phyloP scores from a whole-genome alignment of 2,329 filamentous ascomycete species.

The Ascochyta fabae region DNA sequence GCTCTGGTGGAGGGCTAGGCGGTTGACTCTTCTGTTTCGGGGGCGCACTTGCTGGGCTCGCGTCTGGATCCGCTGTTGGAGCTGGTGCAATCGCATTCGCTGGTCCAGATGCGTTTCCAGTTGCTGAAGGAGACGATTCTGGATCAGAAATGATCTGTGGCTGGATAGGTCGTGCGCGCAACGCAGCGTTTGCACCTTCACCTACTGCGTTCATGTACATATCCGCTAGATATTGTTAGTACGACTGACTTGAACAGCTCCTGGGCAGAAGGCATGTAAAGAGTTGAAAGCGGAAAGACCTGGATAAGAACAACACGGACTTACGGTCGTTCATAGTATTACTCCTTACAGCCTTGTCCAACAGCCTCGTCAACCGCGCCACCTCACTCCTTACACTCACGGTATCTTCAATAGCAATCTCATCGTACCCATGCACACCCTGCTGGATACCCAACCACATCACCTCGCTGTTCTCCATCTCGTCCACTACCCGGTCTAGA shows the following conservation, averaged over 20 bases:
- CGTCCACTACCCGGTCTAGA: constrained; percentile 49
- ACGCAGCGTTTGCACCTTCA: constrained; percentile 17
- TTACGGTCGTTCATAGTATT: constrained; percentile 33
- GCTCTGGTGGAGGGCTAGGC: constrained; percentile 2
- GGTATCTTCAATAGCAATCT: constrained; percentile 53
- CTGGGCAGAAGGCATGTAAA: too few relatives aligned
- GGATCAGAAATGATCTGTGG: constrained; percentile 4
- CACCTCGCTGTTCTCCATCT: constrained; percentile 51
- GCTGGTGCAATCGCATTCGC: constrained; percentile 16
- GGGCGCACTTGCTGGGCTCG: constrained; percentile 25
- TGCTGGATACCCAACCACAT: constrained; percentile 55
- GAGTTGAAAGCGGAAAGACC: neutral
- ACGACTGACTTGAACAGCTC: too few relatives aligned
- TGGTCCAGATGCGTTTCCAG: constrained; percentile 18
- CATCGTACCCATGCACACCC: constrained; percentile 54
- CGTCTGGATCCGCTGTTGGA: constrained; percentile 23
- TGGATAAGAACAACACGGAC: neutral
- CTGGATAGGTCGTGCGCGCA: constrained; percentile 14
- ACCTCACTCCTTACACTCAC: constrained; percentile 45
- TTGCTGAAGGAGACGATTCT: constrained; percentile 1
- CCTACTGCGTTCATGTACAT: constrained; percentile 22
- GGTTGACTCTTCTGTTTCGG: constrained; percentile 18
- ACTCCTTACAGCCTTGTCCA: constrained; percentile 29
- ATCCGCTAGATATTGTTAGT: constrained; percentile 7
- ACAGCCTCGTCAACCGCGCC: constrained; percentile 25